Percentiles rank a stretch among this genome's conserved stretches.
Evolutionary conservation across 768 basidiomycete species (phyloP).

Genomic region (Mycena floridula): DNA sequence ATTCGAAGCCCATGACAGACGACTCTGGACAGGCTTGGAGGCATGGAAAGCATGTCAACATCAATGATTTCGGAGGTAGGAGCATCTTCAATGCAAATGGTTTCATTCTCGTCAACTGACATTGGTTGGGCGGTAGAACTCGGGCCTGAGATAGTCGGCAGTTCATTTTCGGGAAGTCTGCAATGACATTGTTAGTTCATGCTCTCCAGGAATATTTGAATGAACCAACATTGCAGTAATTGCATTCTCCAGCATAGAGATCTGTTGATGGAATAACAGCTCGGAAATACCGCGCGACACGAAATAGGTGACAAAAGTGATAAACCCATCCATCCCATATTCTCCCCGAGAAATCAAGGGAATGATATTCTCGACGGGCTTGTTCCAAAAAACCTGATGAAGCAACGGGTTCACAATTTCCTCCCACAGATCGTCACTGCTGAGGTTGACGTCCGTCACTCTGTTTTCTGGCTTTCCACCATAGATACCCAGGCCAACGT

Average conservation of each 20-base stretch:
- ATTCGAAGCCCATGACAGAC: not conserved
- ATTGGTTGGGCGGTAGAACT: not conserved
- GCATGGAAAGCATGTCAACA: not conserved
- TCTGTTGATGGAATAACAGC: conserved; percentile 20
- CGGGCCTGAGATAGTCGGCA: not conserved
- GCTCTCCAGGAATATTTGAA: not conserved
- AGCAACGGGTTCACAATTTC: no score
- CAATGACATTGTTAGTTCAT: not conserved
- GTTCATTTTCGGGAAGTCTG: not conserved
- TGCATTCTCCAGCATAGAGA: conserved; percentile 12
- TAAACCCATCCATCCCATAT: conserved; percentile 16
- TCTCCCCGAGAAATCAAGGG: conserved; percentile 10
- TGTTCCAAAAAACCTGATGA: conserved; percentile 16
- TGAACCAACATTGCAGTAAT: conserved; percentile 5
- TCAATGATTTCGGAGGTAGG: not conserved
- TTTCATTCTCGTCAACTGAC: not conserved
- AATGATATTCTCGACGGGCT: conserved; percentile 9
- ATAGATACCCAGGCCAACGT: conserved; percentile 8
- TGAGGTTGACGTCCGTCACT: conserved; percentile 4
- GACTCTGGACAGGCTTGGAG: not conserved
- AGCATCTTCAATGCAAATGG: not conserved
- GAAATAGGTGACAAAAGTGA: conserved; percentile 16
- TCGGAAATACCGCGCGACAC: conserved; percentile 12
- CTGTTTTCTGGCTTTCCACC: conserved; percentile 4
- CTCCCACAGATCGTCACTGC: conserved; percentile 19